phyloP scores from a whole-genome alignment of 768 basidiomycete species.

The Macrolepiota fuliginosa region DNA sequence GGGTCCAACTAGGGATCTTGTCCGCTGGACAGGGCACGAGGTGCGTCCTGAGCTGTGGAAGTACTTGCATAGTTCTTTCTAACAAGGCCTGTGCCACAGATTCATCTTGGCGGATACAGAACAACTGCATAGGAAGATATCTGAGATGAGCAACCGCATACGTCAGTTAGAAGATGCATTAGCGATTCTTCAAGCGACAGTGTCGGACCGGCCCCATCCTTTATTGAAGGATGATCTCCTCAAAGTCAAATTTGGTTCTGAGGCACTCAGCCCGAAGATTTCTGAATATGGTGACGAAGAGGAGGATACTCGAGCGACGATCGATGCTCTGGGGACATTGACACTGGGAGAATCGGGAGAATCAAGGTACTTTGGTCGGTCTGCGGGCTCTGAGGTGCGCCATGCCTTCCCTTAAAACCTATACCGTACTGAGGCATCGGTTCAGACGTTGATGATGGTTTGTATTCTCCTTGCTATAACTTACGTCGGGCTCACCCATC shows the following conservation, averaged over 20 bases:
- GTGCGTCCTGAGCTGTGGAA: constrained; percentile 19
- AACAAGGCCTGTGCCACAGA: constrained; percentile 25
- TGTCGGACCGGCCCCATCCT: constrained; percentile 59
- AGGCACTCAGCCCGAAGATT: constrained; percentile 35
- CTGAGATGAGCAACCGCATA: constrained; percentile 66
- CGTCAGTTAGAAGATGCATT: constrained; percentile 68
- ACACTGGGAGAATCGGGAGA: constrained; percentile 60
- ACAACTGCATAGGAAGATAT: constrained; percentile 62
- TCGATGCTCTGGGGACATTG: constrained; percentile 64
- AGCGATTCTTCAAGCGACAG: constrained; percentile 55
- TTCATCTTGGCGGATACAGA: constrained; percentile 68
- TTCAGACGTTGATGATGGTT: constrained; percentile 42
- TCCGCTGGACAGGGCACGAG: constrained; percentile 53
- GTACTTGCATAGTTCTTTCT: background rate
- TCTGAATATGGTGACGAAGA: constrained; percentile 29
- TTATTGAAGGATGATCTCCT: constrained; percentile 53
- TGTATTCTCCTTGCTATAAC: background rate
- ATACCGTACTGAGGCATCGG: background rate
- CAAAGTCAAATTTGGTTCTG: constrained; percentile 55
- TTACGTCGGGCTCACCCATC: constrained; percentile 18
- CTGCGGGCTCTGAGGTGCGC: constrained; percentile 60
- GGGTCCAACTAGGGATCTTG: constrained; percentile 34
- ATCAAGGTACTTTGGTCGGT: constrained; percentile 62
- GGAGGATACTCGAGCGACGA: constrained; percentile 28
- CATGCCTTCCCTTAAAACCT: background rate